Evolutionary conservation across 192 early-diverging fungal genomes (phyloP).

Genomic region (Dissophora globulifera): DNA sequence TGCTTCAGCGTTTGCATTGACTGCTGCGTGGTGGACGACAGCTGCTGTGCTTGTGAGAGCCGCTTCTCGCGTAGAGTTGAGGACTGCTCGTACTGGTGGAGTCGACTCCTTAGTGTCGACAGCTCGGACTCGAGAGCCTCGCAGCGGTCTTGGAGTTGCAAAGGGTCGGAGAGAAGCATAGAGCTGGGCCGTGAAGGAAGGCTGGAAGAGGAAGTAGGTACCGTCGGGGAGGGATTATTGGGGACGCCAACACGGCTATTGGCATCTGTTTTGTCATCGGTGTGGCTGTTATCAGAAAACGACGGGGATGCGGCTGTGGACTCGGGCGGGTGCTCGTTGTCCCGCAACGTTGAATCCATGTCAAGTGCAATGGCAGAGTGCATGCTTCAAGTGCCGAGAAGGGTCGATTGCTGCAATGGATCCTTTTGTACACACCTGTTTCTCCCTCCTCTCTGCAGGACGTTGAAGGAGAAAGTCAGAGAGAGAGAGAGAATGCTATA

Average conservation of each 20-base stretch:
- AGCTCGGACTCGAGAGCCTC: conserved; percentile 29
- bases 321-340: neutral
- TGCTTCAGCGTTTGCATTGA: conserved; percentile 23
- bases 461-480: too few relatives aligned
- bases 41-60: conserved; percentile 27
- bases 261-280: neutral
- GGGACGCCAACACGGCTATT: neutral
- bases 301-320: neutral
- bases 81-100: conserved; percentile 14
- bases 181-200: too few relatives aligned
- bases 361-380: neutral
- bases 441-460: too few relatives aligned
- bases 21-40: conserved; percentile 22
- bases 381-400: too few relatives aligned
- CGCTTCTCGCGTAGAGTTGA: conserved; percentile 30
- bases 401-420: too few relatives aligned
- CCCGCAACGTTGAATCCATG: neutral
- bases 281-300: conserved; percentile 6
- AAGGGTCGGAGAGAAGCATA: too few relatives aligned
- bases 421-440: too few relatives aligned
- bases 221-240: too few relatives aligned
- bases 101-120: conserved; percentile 12
- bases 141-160: conserved; percentile 15
- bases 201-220: too few relatives aligned
- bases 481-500: too few relatives aligned